Conservation (phyloP, 2,329 filamentous ascomycete genomes). For the Penicillium occitanis region DNA sequence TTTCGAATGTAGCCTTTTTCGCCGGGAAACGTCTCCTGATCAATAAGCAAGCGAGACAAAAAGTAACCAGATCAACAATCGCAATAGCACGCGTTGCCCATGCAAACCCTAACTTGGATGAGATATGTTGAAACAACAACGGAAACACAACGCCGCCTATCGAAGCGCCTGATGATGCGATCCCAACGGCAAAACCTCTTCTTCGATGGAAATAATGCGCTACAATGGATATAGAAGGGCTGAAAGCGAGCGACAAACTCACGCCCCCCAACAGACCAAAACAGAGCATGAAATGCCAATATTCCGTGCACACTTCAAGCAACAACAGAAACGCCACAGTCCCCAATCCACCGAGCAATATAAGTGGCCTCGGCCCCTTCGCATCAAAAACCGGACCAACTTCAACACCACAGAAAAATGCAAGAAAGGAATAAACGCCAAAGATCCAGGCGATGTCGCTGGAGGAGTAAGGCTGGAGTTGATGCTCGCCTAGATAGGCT, state of each 20-base stretch:
- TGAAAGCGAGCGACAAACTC: conserved; percentile 77
- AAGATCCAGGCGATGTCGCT: conserved; percentile 84
- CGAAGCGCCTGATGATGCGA: conserved; percentile 76
- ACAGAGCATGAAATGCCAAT: conserved; percentile 82
- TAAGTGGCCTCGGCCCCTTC: conserved; percentile 73
- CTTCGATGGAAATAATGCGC: conserved; percentile 78
- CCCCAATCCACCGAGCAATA: conserved; percentile 64
- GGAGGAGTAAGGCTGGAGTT: conserved; percentile 66
- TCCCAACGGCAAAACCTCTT: conserved; percentile 76
- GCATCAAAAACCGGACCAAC: conserved; percentile 86
- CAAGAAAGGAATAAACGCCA: conserved; percentile 75
- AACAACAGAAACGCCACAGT: conserved; percentile 65
- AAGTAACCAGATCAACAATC: conserved; percentile 30
- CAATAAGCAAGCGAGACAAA: not conserved
- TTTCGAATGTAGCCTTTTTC: conserved; percentile 57
- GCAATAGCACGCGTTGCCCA: conserved; percentile 32
- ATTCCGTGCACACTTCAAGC: conserved; percentile 71
- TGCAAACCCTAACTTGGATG: conserved; percentile 48
- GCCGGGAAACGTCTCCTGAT: conserved; percentile 41
- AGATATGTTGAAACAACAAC: conserved; percentile 48
- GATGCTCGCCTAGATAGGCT: conserved; percentile 71
- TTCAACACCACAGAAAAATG: conserved; percentile 81
- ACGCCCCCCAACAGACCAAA: conserved; percentile 75
- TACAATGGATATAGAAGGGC: conserved; percentile 73
- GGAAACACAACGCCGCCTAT: conserved; percentile 69